phyloP scores from a whole-genome alignment of 768 basidiomycete genomes.

The Cubamyces sp. region DNA sequence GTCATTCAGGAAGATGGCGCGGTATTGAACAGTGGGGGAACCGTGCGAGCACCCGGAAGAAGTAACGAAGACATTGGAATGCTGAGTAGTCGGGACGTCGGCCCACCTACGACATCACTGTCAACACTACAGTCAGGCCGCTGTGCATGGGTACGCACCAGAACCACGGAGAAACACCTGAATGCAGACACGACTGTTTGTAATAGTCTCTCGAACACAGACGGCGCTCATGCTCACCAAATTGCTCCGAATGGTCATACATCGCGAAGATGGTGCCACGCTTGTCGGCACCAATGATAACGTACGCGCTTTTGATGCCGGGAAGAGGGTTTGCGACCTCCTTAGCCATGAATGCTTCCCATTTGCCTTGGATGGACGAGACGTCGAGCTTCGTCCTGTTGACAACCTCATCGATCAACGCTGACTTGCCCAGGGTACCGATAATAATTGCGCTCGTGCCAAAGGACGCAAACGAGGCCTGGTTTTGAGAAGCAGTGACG shows the following conservation, averaged over 20 bases:
- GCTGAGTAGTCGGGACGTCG: constrained; percentile 66
- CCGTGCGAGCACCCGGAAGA: constrained; percentile 52
- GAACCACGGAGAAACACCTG: constrained; percentile 72
- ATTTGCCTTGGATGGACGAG: constrained; percentile 60
- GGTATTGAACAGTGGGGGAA: constrained; percentile 67
- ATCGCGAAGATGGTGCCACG: constrained; percentile 68
- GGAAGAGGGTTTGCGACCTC: constrained; percentile 60
- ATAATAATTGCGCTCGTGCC: constrained; percentile 56
- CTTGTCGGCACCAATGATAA: constrained; percentile 71
- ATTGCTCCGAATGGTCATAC: constrained; percentile 72
- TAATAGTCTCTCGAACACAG: neutral
- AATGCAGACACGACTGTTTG: neutral
- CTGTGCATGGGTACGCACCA: constrained; percentile 44
- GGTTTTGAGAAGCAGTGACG: constrained; percentile 40
- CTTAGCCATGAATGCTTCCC: constrained; percentile 64
- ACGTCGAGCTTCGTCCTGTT: constrained; percentile 58
- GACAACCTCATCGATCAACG: constrained; percentile 55
- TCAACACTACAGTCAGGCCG: neutral
- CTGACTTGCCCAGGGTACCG: constrained; percentile 63
- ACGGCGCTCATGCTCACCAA: constrained; percentile 43
- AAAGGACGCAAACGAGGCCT: constrained; percentile 21
- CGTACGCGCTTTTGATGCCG: constrained; percentile 62
- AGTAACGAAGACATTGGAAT: constrained; percentile 52
- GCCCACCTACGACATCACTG: constrained; percentile 57
- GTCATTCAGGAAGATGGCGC: constrained; percentile 77